Evolutionary conservation across 169 alveolate genomes (phyloP), one percentile per base, ranked within the genome.

Genomic region (Plasmodium chabaudi): DNA sequence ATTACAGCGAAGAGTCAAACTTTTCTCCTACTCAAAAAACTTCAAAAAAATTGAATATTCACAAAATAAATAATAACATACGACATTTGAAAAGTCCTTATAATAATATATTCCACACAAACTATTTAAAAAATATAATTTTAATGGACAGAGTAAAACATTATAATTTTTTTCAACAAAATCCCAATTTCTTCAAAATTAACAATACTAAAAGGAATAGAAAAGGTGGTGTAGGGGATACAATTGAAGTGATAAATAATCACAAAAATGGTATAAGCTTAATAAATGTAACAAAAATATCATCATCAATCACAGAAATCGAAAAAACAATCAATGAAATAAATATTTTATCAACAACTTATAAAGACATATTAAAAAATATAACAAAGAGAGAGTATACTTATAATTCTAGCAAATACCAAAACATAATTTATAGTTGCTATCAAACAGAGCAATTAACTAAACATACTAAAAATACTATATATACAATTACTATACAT

Each of bases 121-220:
- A 61, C 42, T 82, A 82, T 68, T 17, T 82, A 34, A 82, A 82
- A 82, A 65, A 68, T 77, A 57, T 77, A 3, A 49, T 77, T 51
- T 57, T 77, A 39, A 77, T 77, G 88, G 88, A 77, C 42, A 63
- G 53, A 19, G 15, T 39, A 46, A 77, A 77, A 47, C 25, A 42
- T 9, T 1, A 15, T 34, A 44, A 63, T 17, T 72, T 72, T 59
- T 21, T 72, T 39, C 51, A 72, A 25, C 53, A 72, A 49, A 47
- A 59, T 47, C 61, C 69, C 7, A 5, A 15, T 51, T 63, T 63
- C 49, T 64, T 77, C 34, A 63, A 27, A 17, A n/a, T 77, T 15
- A 23, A 9, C 44, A 39, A 77, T 39, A 27, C 55, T 13, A 17
- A 65, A 34, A 25, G 34, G 3, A 60, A 44, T 25, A 65, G 10